Evolutionary conservation across 345 rosid genomes (phyloP).

Genomic region (Excoecaria agallocha): DNA sequence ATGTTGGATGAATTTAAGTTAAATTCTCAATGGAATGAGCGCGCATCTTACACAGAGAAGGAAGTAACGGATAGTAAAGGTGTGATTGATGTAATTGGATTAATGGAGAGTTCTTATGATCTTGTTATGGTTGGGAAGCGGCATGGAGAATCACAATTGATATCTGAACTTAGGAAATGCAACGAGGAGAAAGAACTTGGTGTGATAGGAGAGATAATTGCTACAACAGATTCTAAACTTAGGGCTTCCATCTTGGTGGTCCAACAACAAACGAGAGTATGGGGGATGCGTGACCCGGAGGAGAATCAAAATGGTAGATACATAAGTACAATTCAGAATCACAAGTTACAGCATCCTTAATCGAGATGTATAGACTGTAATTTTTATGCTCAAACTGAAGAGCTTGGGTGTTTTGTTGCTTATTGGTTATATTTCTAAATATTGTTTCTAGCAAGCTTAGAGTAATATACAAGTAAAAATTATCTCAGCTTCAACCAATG

Average conservation of each 20-base stretch:
- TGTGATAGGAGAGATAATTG: slow-evolving; percentile 12
- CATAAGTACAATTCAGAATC: slow-evolving; percentile 3
- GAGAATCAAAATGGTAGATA: slow-evolving; percentile 21
- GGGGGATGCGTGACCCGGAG: slow-evolving; percentile 43
- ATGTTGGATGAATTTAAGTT: slow-evolving; percentile 8
- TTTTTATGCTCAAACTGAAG: too few relatives aligned
- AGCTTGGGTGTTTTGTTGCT: too few relatives aligned
- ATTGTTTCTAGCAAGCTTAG: too few relatives aligned
- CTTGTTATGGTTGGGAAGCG: slow-evolving; percentile 26
- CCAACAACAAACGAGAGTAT: slow-evolving; percentile 26
- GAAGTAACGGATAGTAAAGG: background rate
- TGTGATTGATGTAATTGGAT: slow-evolving; percentile 2
- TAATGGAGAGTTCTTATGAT: slow-evolving; percentile 9
- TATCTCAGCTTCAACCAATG: too few relatives aligned
- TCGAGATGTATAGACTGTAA: too few relatives aligned
- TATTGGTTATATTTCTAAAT: too few relatives aligned
- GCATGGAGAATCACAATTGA: slow-evolving; percentile 18
- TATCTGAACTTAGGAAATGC: background rate
- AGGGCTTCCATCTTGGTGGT: slow-evolving; percentile 23
- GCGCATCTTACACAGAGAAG: slow-evolving; percentile 6
- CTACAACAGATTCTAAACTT: background rate
- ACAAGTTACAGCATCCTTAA: too few relatives aligned
- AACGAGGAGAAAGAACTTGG: slow-evolving; percentile 12
- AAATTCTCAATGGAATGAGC: background rate
- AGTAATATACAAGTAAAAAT: too few relatives aligned